A percentile compares a stretch with the other conserved stretches of the same genome.
These are phyloP conservation scores for Endocalyx cinctus DNA, from an alignment of 2,329 filamentous ascomycete species.

Conservation along the genomic window DNA sequence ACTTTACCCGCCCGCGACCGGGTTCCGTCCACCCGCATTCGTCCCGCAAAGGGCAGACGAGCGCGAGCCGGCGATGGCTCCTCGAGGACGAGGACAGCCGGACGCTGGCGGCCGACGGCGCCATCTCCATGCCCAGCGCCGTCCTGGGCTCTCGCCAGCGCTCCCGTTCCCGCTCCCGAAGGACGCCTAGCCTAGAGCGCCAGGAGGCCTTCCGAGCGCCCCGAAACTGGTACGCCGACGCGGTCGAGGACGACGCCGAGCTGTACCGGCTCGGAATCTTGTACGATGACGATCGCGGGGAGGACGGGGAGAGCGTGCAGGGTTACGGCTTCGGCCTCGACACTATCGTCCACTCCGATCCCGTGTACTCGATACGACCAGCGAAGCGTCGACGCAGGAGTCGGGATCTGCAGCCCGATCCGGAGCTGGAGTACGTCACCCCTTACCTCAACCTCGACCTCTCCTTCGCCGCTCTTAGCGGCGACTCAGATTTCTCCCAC, in stretches of 20 bases:
- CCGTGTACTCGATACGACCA: constrained; percentile 18
- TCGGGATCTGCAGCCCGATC: constrained; percentile 3
- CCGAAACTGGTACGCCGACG: constrained; percentile 12
- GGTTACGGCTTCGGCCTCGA: constrained; percentile 19
- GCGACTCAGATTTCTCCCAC: constrained; percentile 8
- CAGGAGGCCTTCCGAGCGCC: constrained; percentile 24
- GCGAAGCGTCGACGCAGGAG: constrained; percentile 15
- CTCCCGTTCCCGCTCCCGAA: too few relatives aligned
- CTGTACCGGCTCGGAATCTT: constrained; percentile 22
- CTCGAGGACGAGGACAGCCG: constrained; percentile 11
- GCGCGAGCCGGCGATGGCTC: constrained; percentile 6
- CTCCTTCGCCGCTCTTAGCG: constrained; percentile 9
- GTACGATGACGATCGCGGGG: constrained; percentile 21
- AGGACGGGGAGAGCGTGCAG: constrained; percentile 14
- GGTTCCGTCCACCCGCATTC: constrained; percentile 2
- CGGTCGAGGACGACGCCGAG: constrained; percentile 18
- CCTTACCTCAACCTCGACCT: too few relatives aligned
- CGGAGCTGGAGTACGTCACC: too few relatives aligned
- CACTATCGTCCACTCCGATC: constrained; percentile 18
- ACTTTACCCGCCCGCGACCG: constrained; percentile 8
- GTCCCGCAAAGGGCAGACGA: too few relatives aligned
- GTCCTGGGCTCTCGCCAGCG: too few relatives aligned
- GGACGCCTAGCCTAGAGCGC: constrained; percentile 19
- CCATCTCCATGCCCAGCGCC: constrained; percentile 16
- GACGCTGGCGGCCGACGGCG: constrained; percentile 12